Base-by-base conservation (phyloP, 306 rosid species). In the Inga laurina region DNA sequence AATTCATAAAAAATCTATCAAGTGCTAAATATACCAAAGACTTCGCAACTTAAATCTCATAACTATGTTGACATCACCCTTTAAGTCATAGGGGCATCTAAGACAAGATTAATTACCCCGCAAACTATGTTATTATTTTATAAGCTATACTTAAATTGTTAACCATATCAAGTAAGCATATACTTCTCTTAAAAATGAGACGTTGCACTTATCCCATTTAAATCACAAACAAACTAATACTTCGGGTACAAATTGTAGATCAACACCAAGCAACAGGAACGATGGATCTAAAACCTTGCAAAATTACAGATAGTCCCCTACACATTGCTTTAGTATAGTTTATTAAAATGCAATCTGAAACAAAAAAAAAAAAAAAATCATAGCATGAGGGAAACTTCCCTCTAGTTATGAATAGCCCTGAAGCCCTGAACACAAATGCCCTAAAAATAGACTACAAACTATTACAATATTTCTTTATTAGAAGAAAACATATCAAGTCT, bases 401-500 rank as follows among this genome's bases (percentile, higher is more conserved):
- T 24, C 49, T 62, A 10, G 32, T 57, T 52, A 74, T 41, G 83
- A 80, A 77, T 73, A 76, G 74, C 34, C 34, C 74, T 30, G 76
- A 32, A 72, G 74, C 77, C 32, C 76, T 46, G n/a, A 30, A 72
- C 57, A 78, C 57, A 27, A 11, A 85, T 46, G 59, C 72, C 79
- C 81, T 19, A 68, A 64, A 64, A 10, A 22, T 71, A 48, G 81
- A 64, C 64, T 62, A 46, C 19, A 65, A 46, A 79, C 76, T 19
- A 32, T 82, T 46, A 76, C 88, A 75, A 59, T 78, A 68, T 80
- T 80, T 77, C 82, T 85, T 81, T 76, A 72, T 43, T 70, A 80
- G 77, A 83, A 77, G 81, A 88, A 84, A 74, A 84, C 22, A 84
- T 79, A 76, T 75, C 56, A 85, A 85, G 64, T 80, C 35, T 76